phyloP scores from a whole-genome alignment of 179 eudicot species.

The Amaranthus tricolor region DNA sequence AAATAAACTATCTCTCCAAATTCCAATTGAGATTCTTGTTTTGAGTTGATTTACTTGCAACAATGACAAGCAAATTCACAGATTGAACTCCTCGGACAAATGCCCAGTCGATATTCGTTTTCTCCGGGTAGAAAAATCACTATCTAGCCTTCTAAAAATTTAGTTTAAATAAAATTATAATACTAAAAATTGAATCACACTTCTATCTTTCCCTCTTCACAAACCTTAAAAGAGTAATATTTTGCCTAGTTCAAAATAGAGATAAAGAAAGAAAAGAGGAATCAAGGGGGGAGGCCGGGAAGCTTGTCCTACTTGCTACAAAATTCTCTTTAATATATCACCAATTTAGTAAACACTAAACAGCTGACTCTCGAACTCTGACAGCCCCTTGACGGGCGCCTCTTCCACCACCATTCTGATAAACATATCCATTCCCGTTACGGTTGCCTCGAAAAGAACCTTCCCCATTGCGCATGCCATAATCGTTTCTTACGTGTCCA shows the following conservation, averaged over 20 bases:
- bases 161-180: background rate
- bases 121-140: slow-evolving; percentile 12
- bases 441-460: slow-evolving; percentile 25
- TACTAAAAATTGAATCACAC: slow-evolving; percentile 3
- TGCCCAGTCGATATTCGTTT: slow-evolving; percentile 11
- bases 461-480: slow-evolving; percentile 28
- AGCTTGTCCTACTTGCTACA: slow-evolving; percentile 35
- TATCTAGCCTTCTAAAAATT: slow-evolving; percentile 17
- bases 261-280: slow-evolving; percentile 12
- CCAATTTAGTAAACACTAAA: slow-evolving; percentile 5
- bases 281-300: slow-evolving; percentile 4
- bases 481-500: slow-evolving; percentile 36
- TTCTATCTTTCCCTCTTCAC: slow-evolving; percentile 12
- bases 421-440: slow-evolving; percentile 29
- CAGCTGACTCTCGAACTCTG: slow-evolving; percentile 6
- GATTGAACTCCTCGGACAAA: background rate
- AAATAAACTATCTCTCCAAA: too few species aligned
- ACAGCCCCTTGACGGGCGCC: slow-evolving; percentile 29
- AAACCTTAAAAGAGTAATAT: slow-evolving; percentile 9
- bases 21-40: too few species aligned
- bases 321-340: slow-evolving; percentile 26
- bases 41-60: too few species aligned
- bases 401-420: slow-evolving; percentile 44
- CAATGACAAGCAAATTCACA: too few species aligned
- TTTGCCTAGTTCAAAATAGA: slow-evolving; percentile 4